Evolutionary conservation across 352 stramenopile genomes (phyloP), one percentile per base, ranked within the genome.

Genomic region (Phytopythium ostracodes): DNA sequence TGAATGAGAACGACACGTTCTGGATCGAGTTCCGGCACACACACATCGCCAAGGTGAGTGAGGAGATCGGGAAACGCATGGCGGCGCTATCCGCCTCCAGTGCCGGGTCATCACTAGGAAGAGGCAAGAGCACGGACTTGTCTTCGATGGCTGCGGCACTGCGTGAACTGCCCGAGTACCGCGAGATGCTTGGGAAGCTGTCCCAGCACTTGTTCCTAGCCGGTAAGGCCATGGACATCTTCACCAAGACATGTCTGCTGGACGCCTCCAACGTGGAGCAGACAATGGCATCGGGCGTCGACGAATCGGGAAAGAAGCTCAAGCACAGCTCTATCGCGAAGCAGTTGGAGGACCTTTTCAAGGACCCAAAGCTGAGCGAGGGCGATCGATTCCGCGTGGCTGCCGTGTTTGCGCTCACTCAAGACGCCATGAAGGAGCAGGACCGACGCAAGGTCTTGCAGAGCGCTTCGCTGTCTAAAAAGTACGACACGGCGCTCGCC

Each of bases 1-100:
- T 99, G 8, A 98, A 98, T 60, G 97, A 99, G 52, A 97, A 98
- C 53, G 96, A 99, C 69, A 89, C 93, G 51, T 81, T 99, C 36
- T 99, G 91, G 91, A 87, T 98, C 5, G 96, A 99, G 70, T 91
- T 99, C 55, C 84, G 95, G 43, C 95, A 98, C 71, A 94, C 96
- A 43, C 96, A 99, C 65, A 98, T 99, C 68, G 96, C 94, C 3
- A 83, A 91, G 65, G 86, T 95, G 53, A 92, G 82, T 38, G 79
- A 85, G 38, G 81, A 92, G 58, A 95, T 95, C 31, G 76, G 84
- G 11, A 84, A 86, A 55, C 80, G 82, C 12, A 93, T 95, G 81
- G 67, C 75, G 0, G 74, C 84, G 18, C 68, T 94, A 20, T 91
- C 84, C 0, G 63, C 73, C 35, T 97, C 90, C 0, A 96, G 84